Evolutionary conservation across 495 filamentous ascomycete genomes (phyloP), one percentile per base, ranked within the genome.

Genomic region (Mytilinidion resinicola): DNA sequence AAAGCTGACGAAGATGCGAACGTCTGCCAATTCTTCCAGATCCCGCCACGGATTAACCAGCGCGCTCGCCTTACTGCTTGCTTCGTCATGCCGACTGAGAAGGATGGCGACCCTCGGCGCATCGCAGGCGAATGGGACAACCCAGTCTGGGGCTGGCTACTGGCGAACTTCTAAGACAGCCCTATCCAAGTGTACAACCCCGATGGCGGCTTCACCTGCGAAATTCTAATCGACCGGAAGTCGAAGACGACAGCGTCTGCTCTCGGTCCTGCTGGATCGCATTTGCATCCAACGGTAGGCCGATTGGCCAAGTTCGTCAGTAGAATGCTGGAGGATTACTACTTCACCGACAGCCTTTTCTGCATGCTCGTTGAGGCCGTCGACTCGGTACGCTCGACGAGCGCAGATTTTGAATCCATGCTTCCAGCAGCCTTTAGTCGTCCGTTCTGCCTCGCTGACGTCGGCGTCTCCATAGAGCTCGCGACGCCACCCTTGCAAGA

Each of bases 81-180:
- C n/a, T n/a, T n/a, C 9, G 14, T 4, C 7, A 80, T 76, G 42
- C 46, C 75, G 0, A 62, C 38, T 9, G 52, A 47, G 6, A 42
- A 30, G 1, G 3, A 8, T 15, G 38, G 19, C 38, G 30, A 19
- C 48, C 7, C 43, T 14, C 9, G 43, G 20, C 20, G 53, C 9
- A 35, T 46, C 51, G 75, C 70, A 73, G 54, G 19, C 35, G 19
- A 44, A 8, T n/a, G 11, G 5, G 3, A 1, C 4, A 25, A 41
- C 35, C 80, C 78, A 17, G 69, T 82, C 54, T 82, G 73, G 73
- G 80, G 81, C 1, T 83, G 80, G 80, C 36, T 82, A 0, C 64
- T 83, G 0, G 56, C 74, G 56, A 83, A 83, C 69, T 81, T 74
- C 59, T 70, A 61, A 47, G 70, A 82, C 59, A 50, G 61, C 21